Conservation (phyloP, 257 asterid species). For the Jacaranda copaia region DNA sequence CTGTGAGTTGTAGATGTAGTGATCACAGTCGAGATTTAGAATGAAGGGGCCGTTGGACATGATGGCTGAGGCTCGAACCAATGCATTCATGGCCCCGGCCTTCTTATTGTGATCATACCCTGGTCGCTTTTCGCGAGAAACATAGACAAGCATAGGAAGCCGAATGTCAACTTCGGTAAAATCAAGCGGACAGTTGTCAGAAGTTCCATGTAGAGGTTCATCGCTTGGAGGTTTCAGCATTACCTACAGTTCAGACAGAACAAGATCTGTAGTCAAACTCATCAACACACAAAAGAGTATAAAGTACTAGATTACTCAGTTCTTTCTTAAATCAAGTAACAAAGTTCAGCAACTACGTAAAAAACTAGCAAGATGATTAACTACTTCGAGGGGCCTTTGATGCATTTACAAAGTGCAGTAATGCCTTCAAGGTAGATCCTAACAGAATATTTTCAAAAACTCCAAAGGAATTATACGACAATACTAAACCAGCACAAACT, state of each 20-base stretch:
- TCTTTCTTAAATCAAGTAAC: neutral
- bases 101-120: slow-evolving; percentile 89
- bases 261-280: neutral
- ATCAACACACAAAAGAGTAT: neutral
- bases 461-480: too few relatives aligned
- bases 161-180: slow-evolving; percentile 74
- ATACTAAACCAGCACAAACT: too few relatives aligned
- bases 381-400: too few relatives aligned
- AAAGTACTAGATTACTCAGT: neutral
- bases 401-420: too few relatives aligned
- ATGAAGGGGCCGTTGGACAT: slow-evolving; percentile 89
- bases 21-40: slow-evolving; percentile 85
- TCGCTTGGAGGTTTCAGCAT: slow-evolving; percentile 91
- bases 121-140: slow-evolving; percentile 82
- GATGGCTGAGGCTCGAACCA: slow-evolving; percentile 84
- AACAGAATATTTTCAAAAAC: too few relatives aligned
- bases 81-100: slow-evolving; percentile 91
- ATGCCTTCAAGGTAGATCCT: too few relatives aligned
- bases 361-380: too few relatives aligned
- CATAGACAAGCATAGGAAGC: slow-evolving; percentile 77
- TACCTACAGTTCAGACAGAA: slow-evolving; percentile 51
- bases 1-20: slow-evolving; percentile 75
- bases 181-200: slow-evolving; percentile 55
- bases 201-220: slow-evolving; percentile 58
- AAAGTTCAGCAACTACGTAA: neutral